Evolutionary conservation across 306 rosid species (phyloP).

Genomic region (Benincasa hispida): DNA sequence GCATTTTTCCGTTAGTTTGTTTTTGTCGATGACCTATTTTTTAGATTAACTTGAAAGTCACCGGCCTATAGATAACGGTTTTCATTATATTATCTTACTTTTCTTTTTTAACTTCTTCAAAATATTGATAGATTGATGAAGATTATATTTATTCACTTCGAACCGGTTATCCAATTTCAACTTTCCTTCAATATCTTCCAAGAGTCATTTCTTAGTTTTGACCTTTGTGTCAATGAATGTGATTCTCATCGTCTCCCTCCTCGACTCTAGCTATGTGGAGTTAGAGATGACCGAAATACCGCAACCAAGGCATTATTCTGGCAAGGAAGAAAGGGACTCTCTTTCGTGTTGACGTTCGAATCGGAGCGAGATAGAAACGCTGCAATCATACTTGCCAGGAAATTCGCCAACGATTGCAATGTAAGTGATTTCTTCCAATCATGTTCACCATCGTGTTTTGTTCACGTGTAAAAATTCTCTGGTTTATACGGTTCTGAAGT

Average conservation of each 20-base stretch:
- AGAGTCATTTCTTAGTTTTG: neutral
- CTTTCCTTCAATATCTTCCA: neutral
- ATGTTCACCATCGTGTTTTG: too few relatives aligned
- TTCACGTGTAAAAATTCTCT: neutral
- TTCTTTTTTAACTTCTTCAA: neutral
- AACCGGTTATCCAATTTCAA: neutral
- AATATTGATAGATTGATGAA: neutral
- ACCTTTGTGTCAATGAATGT: neutral
- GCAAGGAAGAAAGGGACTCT: constrained; percentile 90
- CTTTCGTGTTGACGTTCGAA: constrained; percentile 65
- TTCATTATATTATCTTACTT: neutral
- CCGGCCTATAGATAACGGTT: neutral
- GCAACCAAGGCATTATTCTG: constrained; percentile 67
- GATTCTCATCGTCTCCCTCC: constrained; percentile 10
- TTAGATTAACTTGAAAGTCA: neutral
- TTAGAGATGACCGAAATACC: constrained; percentile 37
- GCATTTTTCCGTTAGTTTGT: neutral
- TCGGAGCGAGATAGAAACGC: constrained; percentile 82
- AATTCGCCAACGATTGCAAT: constrained; percentile 81
- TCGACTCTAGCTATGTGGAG: constrained; percentile 60
- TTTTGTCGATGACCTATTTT: neutral
- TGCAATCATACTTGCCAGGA: constrained; percentile 72
- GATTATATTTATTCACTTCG: neutral
- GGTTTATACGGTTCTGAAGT: neutral
- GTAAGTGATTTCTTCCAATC: constrained; percentile 19